Conservation (phyloP, 352 stramenopile species). For the Plasmopara viticola region DNA sequence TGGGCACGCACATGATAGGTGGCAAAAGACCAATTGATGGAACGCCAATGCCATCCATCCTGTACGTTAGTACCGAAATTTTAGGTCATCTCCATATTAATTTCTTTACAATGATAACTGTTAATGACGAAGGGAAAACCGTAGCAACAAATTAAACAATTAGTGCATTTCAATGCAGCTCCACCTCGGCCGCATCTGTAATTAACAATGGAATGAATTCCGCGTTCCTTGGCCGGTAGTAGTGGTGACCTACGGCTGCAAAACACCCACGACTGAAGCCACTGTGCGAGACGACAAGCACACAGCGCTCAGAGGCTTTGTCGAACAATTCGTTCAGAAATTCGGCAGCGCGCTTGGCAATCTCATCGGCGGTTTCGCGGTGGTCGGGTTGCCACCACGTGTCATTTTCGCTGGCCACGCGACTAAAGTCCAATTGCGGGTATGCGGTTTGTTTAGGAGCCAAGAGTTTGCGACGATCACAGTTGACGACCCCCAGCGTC, state of each 20-base stretch:
- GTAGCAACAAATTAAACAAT: background rate
- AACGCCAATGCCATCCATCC: constrained; percentile 7
- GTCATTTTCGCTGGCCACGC: constrained; percentile 40
- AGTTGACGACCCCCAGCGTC: constrained; percentile 61
- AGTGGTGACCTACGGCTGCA: constrained; percentile 44
- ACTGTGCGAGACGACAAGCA: constrained; percentile 59
- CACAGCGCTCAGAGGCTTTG: constrained; percentile 25
- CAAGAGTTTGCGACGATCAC: constrained; percentile 45
- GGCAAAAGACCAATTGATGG: background rate
- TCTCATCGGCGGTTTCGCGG: constrained; percentile 56
- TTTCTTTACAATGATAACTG: background rate
- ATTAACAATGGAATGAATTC: constrained; percentile 64
- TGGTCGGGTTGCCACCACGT: constrained; percentile 49
- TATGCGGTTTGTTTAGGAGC: constrained; percentile 34
- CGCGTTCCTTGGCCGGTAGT: constrained; percentile 60
- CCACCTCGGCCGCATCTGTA: constrained; percentile 25
- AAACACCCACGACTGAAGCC: constrained; percentile 64
- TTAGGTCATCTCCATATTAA: no score
- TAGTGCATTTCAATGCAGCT: constrained; percentile 12
- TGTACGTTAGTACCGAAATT: background rate
- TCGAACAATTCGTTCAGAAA: constrained; percentile 51
- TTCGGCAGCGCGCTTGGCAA: constrained; percentile 34
- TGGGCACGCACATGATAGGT: background rate
- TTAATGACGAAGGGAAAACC: constrained; percentile 3
- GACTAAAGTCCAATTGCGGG: constrained; percentile 44